Evolutionary conservation across 306 rosid species (phyloP), one percentile per base, ranked within the genome.

Genomic region (Glycine tomentella): DNA sequence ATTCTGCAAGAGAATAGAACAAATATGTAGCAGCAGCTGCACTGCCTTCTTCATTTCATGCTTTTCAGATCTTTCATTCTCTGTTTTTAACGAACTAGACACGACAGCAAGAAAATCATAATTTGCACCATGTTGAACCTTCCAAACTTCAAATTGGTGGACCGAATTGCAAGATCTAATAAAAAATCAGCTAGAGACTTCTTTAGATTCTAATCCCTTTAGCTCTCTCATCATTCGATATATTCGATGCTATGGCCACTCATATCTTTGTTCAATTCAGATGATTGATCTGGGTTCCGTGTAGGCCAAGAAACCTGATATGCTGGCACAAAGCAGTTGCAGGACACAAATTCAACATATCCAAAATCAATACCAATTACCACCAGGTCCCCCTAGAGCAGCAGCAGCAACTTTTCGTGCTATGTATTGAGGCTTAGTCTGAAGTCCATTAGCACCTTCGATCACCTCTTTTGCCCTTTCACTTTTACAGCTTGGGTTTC

Each of bases 331-430:
- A 66, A 40, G 61, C 16, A 42, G 73, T 8, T 55, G 80, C 72
- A 63, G 11, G 51, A 52, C 55, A 53, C 50, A 77, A 51, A 58
- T 59, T 68, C 36, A 69, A 77, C 57, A 57, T 65, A 68, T 40
- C 25, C 70, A 53, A 72, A 86, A 58, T 88, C 79, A 90, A 85
- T 89, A 94, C 98, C 97, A 94, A 64, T 87, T 90, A 80, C 93
- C 85, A 42, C 91, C 94, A 48, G 94, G 67, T 80, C 93, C 93
- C 42, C 89, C 90, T 82, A 89, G 95, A 50, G 46, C 46, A 42
- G 97, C 93, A 74, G 98, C 91, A 72, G 68, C 69, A 62, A 92
- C 91, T 91, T 94, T 91, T 83, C 91, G 85, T 46, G 92, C 80
- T 76, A 92, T 76, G 79, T 87, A 91, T 79, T 88, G 97, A 57